A percentile compares a stretch with the other conserved stretches of the same genome.
Conservation (phyloP, 2,329 filamentous ascomycete species). For the Chaetomiaceae sp. region DNA sequence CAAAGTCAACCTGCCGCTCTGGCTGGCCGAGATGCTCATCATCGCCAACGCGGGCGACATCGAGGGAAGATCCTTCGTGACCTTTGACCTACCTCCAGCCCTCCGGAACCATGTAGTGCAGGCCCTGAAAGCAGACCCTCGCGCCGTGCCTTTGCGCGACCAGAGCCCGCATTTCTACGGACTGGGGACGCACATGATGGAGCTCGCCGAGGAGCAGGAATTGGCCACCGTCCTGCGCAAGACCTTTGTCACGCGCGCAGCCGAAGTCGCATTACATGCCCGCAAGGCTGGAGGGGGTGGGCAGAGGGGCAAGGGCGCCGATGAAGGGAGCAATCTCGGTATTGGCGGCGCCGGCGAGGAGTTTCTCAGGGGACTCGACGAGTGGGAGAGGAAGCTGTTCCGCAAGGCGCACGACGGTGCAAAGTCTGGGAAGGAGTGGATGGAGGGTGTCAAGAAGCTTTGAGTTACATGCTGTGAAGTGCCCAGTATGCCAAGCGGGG, state of each 20-base stretch:
- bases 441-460: slow-evolving; percentile 40
- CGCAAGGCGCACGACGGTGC: slow-evolving; percentile 68
- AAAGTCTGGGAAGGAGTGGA: slow-evolving; percentile 66
- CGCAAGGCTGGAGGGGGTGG: slow-evolving; percentile 69
- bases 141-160: slow-evolving; percentile 75
- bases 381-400: slow-evolving; percentile 78
- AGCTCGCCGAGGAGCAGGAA: slow-evolving; percentile 77
- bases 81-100: slow-evolving; percentile 74
- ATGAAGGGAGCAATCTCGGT: slow-evolving; percentile 55
- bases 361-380: slow-evolving; percentile 82
- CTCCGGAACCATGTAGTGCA: slow-evolving; percentile 78
- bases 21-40: slow-evolving; percentile 91
- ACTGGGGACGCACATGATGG: slow-evolving; percentile 77
- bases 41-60: slow-evolving; percentile 49
- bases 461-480: slow-evolving; percentile 1
- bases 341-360: slow-evolving; percentile 64
- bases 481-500: background rate
- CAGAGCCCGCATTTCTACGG: slow-evolving; percentile 85
- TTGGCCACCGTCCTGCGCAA: slow-evolving; percentile 70
- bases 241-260: slow-evolving; percentile 76
- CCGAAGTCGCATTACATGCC: slow-evolving; percentile 82
- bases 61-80: slow-evolving; percentile 57
- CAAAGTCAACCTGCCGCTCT: slow-evolving; percentile 77
- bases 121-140: slow-evolving; percentile 84
- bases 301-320: slow-evolving; percentile 44